Evolutionary conservation across 2,329 filamentous ascomycete genomes (phyloP).

Genomic region (Gnomoniopsis sp.): DNA sequence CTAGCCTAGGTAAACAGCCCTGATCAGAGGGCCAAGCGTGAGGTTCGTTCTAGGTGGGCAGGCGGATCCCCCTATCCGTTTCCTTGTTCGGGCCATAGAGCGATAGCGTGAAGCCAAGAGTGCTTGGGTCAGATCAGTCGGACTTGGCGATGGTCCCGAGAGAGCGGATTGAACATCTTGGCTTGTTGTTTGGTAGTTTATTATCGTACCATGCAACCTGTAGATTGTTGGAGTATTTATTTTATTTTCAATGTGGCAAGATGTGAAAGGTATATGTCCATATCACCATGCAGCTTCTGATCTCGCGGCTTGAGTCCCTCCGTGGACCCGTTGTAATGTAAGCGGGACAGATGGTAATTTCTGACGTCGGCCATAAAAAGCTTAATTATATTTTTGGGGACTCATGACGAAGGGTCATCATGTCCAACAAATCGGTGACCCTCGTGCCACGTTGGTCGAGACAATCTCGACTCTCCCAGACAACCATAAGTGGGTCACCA

Average conservation of each 20-base stretch:
- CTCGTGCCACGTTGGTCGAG: too few species aligned
- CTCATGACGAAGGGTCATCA: neutral
- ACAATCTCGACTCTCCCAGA: too few species aligned
- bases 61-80: neutral
- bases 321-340: neutral
- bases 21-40: neutral
- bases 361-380: neutral
- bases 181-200: neutral
- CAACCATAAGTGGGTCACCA: too few species aligned
- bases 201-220: neutral
- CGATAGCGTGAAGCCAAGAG: neutral
- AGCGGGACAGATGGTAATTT: neutral
- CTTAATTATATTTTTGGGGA: neutral
- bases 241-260: too few species aligned
- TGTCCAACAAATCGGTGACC: too few species aligned
- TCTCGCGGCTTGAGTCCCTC: neutral
- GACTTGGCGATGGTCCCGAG: constrained; percentile 5
- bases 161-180: neutral
- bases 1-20: too few species aligned
- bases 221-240: too few species aligned
- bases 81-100: neutral
- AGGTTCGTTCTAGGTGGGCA: too few species aligned
- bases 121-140: neutral
- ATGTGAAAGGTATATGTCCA: too few species aligned
- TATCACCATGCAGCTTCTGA: neutral